Evolutionary conservation across 2,329 filamentous ascomycete species (phyloP), one percentile per base, ranked within the genome.

Genomic region (Cladosporium oxysporum): DNA sequence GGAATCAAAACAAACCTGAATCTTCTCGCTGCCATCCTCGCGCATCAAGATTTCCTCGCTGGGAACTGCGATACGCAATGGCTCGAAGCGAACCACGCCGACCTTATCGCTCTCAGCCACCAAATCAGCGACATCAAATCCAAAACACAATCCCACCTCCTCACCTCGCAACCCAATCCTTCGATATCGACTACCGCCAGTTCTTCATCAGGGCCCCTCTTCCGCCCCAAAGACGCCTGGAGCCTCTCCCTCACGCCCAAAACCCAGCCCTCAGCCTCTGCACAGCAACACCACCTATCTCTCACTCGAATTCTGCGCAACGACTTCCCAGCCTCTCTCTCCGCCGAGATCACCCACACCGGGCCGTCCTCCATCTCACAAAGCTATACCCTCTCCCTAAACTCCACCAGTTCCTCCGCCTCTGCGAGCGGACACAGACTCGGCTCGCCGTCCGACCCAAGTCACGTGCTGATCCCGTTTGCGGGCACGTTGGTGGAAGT

Each of bases 401-500:
- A 80, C 7, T 72, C 83, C 2, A 79, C 78, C 1, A 85, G 80
- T 6, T 81, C 80, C 2, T 8, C 79, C 70, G 35, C 80, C 77
- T 33, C 55, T 0, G 68, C 72, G 21, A 62, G 57, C 52, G 71
- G 73, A 21, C 84, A 86, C 69, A 79, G 82, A 0, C 79, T 82
- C 37, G 86, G 83, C 7, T 80, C 86, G 62, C 78, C 79, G 0
- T 76, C 73, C 0, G 82, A 88, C 69, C 77, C 81, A 0, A 74
- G 76, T 3, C 86, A 89, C 67, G 77, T 88, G 18, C 76, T 83
- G 2, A 77, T 88, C 8, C 86, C 86, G 0, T 82, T 89, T 16
- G 81, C 84, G 0, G 87, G 87, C 0, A 87, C 85, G 66, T 69
- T 89, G 29, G 82, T 88, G 1, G 87, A 89, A 72, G 76, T 89